Percentiles rank a stretch among this genome's conserved stretches.
These are phyloP conservation scores for Syzygium aqueum DNA, from an alignment of 345 rosid genomes.

Conservation along the genomic window DNA sequence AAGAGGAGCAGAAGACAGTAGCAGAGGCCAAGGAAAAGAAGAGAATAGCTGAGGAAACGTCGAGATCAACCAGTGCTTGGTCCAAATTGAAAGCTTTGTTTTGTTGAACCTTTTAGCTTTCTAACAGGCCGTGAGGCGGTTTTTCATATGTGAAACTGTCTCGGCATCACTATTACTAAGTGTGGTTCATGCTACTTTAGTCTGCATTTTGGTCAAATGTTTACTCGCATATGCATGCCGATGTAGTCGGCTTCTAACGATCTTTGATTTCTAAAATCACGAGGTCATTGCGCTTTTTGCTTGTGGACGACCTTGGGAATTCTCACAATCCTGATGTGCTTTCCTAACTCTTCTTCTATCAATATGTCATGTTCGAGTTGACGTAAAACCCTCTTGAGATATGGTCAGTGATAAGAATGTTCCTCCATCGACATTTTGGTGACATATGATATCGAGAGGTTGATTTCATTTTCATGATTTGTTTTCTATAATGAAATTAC, in stretches of 20 bases:
- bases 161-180: background rate
- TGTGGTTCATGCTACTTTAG: background rate
- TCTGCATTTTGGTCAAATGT: background rate
- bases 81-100: slow-evolving; percentile 1
- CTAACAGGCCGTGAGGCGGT: background rate
- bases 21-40: background rate
- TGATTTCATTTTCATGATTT: too few relatives aligned
- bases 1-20: background rate
- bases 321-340: too few relatives aligned
- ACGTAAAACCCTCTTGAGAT: too few relatives aligned
- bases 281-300: too few relatives aligned
- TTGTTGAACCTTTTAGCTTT: background rate
- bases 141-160: background rate
- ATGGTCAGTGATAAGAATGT: too few relatives aligned
- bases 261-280: too few relatives aligned
- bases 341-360: too few relatives aligned
- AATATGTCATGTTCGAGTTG: too few relatives aligned
- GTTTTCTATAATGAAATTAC: too few relatives aligned
- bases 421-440: too few relatives aligned
- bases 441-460: too few relatives aligned
- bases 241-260: background rate
- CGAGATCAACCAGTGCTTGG: background rate
- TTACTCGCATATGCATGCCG: background rate
- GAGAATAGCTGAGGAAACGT: background rate
- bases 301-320: too few relatives aligned